phyloP scores from a whole-genome alignment of 2,329 filamentous ascomycete genomes.

The Penicillium carneum region DNA sequence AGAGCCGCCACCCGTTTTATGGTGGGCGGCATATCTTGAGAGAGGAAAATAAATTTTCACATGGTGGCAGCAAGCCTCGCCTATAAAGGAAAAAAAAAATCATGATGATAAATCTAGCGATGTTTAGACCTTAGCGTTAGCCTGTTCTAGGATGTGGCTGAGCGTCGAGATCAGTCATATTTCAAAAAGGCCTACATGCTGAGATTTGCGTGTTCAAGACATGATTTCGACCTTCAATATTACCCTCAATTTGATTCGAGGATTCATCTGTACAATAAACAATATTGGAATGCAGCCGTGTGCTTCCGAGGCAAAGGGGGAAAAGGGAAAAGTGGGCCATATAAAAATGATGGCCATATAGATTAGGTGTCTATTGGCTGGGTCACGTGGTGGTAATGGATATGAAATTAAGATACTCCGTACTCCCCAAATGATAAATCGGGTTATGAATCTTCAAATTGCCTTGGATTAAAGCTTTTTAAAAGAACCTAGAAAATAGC shows the following conservation, averaged over 20 bases:
- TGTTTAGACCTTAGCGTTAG: not conserved
- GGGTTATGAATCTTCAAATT: not conserved
- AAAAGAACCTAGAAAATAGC: conserved; percentile 48
- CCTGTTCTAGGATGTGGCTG: not conserved
- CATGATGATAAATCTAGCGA: not conserved
- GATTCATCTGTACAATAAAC: not conserved
- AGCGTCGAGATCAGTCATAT: not conserved
- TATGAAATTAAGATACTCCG: too few species aligned
- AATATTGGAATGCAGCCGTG: not conserved
- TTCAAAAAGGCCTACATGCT: not conserved
- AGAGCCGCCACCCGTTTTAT: not conserved
- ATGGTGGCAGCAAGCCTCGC: not conserved
- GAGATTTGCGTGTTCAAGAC: not conserved
- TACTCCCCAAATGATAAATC: too few species aligned
- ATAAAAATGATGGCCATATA: not conserved
- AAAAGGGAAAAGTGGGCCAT: not conserved
- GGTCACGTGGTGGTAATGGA: too few species aligned
- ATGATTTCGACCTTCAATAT: not conserved
- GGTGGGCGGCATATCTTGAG: not conserved
- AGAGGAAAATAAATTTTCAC: not conserved
- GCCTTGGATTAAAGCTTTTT: not conserved
- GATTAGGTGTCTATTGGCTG: too few species aligned
- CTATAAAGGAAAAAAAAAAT: not conserved
- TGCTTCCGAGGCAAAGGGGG: not conserved
- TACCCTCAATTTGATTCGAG: not conserved